Base-by-base conservation (phyloP, 1,139 yeast species). In the Geotrichum citri-aurantii region DNA sequence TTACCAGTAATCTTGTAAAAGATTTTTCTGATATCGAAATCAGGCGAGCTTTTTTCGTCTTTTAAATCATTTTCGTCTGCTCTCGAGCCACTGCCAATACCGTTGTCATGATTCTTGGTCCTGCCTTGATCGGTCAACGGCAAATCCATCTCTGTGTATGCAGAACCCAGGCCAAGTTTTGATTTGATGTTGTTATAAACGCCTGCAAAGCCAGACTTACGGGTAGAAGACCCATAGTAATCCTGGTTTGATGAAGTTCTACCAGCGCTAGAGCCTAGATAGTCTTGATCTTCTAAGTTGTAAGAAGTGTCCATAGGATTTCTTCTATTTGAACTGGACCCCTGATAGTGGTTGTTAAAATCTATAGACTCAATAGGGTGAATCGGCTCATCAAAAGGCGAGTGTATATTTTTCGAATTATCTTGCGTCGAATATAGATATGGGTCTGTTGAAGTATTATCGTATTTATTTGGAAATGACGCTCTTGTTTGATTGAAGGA, bases 11-110 rank as follows among this genome's bases (percentile, higher is more conserved):
- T 62, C 55, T 73, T 76, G 58, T 74, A 71, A 74, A 80, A 86
- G 10, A 85, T 71, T 50, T 78, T 73, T 14, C 86, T 78, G 37
- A 86, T 81, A 65, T 85, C 86, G 66, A 85, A 86, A 59, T 79
- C 81, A 2, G 75, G 69, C 52, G 59, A 53, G 23, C 46, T n/a
- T 48, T 40, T 42, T 29, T 52, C 46, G 1, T 56, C 54, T 29
- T 56, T 59, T 7, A 63, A 64, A n/a, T 59, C 62, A 21, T 60
- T 63, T 26, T 62, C 65, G 31, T 61, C 64, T 8, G 50, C 63
- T 5, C 59, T 54, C 12, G 64, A 64, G n/a, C 65, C 63, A 29
- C 59, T 57, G 5, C 61, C 57, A 8, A 47, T 51, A 1, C 52
- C 57, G 3, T 56, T 40, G 19, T 60, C 57, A 29, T 48, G 54